Evolutionary conservation across 345 rosid species (phyloP), one percentile per base, ranked within the genome.

Genomic region (Sonneratia caseolaris): DNA sequence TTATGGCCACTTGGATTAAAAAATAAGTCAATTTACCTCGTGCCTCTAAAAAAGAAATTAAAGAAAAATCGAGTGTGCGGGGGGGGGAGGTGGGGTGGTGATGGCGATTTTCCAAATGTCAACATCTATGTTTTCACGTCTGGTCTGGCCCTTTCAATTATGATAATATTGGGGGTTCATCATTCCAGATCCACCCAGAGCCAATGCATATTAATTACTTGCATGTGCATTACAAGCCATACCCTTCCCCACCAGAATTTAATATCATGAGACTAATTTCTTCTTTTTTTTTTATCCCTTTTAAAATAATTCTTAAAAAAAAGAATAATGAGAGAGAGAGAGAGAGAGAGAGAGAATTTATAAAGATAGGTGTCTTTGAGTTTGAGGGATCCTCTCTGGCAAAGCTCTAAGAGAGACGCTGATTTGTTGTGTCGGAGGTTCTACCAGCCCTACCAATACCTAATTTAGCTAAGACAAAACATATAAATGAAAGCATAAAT

Each of bases 221-320:
- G 56, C 74, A 72, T 62, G 74, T 72, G 74, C 74, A 27, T 37
- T 47, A 32, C 42, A 45, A 9, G 68, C 68, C 73, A 70, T 22
- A 57, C 7, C 66, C 32, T 27, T 27, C 51, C 51, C 45, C 7
- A 4, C 45, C 5, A 47, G 16, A 62, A 62, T 62, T 62, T 62
- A 62, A 62, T 62, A 35, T 62, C 37, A 35, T 27, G 66, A 3
- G 38, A 27, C 37, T 32, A 62, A 32, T 22, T 22, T 22, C 1
- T 0, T 61, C 12, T 35, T 32, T 7, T 62, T 13, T 62, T 62
- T 62, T 24, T 13, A 32, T 4, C 43, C 22, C 2, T 59, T n/a
- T n/a, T 8, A 59, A 6, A 27, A 27, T 27, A 59, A 22, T 48
- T 48, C 14, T 48, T 11, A 59, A 22, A n/a, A 55, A 55, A 2